A percentile compares a stretch with the other conserved stretches of the same genome.
Evolutionary conservation across 164 flowering plant genomes (phyloP).

Genomic region (Nelumbo lutea): DNA sequence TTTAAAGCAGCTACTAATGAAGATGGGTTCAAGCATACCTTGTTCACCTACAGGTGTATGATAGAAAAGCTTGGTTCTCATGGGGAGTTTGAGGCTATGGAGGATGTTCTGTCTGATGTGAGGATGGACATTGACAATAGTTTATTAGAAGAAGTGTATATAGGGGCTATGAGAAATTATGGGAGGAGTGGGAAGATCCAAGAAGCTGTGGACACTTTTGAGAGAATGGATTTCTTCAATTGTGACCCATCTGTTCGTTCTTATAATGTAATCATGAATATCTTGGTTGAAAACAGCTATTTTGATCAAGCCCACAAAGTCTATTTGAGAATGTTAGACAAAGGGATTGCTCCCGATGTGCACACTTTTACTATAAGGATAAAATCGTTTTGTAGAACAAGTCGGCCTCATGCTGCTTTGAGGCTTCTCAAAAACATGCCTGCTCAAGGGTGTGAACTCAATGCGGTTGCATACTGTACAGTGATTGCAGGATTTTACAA

Average conservation of each 20-base stretch:
- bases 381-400: conserved; percentile 77
- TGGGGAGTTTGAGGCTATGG: conserved; percentile 76
- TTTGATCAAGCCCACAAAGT: conserved; percentile 81
- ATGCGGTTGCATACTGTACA: conserved; percentile 80
- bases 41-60: conserved; percentile 69
- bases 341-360: conserved; percentile 71
- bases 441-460: conserved; percentile 52
- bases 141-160: conserved; percentile 70
- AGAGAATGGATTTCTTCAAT: conserved; percentile 79
- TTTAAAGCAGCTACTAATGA: conserved; percentile 57
- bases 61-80: conserved; percentile 67
- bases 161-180: conserved; percentile 62
- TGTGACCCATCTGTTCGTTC: conserved; percentile 70
- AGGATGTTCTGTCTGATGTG: conserved; percentile 51
- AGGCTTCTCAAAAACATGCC: conserved; percentile 81
- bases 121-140: conserved; percentile 46
- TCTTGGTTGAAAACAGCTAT: conserved; percentile 63
- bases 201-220: conserved; percentile 79
- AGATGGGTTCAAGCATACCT: conserved; percentile 77
- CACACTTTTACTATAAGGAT: conserved; percentile 79
- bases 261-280: conserved; percentile 74
- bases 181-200: conserved; percentile 69
- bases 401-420: conserved; percentile 67
- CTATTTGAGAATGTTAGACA: conserved; percentile 69
- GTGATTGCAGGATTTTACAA: conserved; percentile 76